A percentile compares a stretch with the other conserved stretches of the same genome.
Conservation (phyloP, 306 rosid genomes). For the Gastrolobium villosum region DNA sequence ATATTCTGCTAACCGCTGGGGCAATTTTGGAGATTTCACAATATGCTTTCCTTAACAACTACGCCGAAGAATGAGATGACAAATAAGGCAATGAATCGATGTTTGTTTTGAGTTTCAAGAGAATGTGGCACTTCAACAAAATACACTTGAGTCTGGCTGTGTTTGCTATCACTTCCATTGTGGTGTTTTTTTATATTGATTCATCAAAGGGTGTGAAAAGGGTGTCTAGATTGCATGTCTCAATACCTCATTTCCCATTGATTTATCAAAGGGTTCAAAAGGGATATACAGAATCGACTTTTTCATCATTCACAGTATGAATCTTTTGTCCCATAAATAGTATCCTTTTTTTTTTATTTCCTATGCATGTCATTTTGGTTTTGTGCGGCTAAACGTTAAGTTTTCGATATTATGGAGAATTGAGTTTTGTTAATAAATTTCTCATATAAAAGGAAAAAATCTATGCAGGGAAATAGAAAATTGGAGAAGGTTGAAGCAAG, state of each 20-base stretch:
- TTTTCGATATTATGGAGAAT: slow-evolving; percentile 11
- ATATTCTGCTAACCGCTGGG: neutral
- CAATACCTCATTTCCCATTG: neutral
- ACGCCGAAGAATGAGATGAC: neutral
- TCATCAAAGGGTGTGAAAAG: slow-evolving; percentile 6
- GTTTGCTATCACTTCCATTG: slow-evolving; percentile 26
- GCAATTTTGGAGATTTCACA: slow-evolving; percentile 5
- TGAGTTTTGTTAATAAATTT: neutral
- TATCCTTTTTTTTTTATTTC: no score
- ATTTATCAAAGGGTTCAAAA: slow-evolving; percentile 31
- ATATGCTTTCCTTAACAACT: neutral
- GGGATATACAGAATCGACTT: neutral
- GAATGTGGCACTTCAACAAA: slow-evolving; percentile 47
- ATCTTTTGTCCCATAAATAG: neutral
- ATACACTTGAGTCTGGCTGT: slow-evolving; percentile 20
- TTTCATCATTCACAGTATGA: slow-evolving; percentile 35
- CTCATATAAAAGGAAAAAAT: neutral
- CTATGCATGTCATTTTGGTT: neutral
- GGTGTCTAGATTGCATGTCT: neutral
- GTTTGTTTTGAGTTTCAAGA: slow-evolving; percentile 33
- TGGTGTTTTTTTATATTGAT: slow-evolving; percentile 26
- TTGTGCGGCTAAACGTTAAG: neutral
- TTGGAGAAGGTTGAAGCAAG: slow-evolving; percentile 60
- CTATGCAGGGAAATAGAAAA: slow-evolving; percentile 42
- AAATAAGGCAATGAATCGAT: slow-evolving; percentile 11